phyloP scores from a whole-genome alignment of 176 grass and related monocot species.

The Musa beccarii region DNA sequence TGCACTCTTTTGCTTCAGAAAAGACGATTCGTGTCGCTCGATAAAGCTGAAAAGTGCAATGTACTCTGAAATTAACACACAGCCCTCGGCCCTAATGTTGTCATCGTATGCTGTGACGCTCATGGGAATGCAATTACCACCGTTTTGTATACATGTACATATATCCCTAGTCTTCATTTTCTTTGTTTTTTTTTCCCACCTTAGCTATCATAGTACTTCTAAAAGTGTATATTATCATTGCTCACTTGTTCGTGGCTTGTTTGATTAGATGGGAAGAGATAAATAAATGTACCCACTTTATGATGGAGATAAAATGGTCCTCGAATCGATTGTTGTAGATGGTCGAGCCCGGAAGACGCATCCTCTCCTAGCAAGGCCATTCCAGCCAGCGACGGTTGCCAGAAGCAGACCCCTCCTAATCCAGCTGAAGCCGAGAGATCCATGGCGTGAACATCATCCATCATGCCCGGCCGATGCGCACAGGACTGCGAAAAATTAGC shows the following conservation, averaged over 20 bases:
- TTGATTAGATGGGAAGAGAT: neutral
- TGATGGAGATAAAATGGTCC: slow-evolving; percentile 33
- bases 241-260: no score
- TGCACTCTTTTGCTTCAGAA: slow-evolving; percentile 21
- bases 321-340: slow-evolving; percentile 37
- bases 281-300: slow-evolving; percentile 27
- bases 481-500: slow-evolving; percentile 27
- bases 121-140: no score
- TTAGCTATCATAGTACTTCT: neutral
- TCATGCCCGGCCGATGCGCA: slow-evolving; percentile 1
- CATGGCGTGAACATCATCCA: slow-evolving; percentile 28
- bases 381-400: slow-evolving; percentile 25
- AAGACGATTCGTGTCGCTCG: slow-evolving; percentile 46
- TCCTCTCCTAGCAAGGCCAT: slow-evolving; percentile 37
- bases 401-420: slow-evolving; percentile 32
- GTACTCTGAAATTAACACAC: slow-evolving; percentile 2
- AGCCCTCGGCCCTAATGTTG: no score
- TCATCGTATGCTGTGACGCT: no score
- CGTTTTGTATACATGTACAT: no score
- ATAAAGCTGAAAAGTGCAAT: slow-evolving; percentile 57
- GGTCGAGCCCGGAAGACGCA: slow-evolving; percentile 35
- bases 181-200: neutral
- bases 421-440: slow-evolving; percentile 47
- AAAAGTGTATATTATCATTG: no score
- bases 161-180: no score